Base-by-base conservation (phyloP, 345 rosid species). In the Eucalyptus cloeziana region DNA sequence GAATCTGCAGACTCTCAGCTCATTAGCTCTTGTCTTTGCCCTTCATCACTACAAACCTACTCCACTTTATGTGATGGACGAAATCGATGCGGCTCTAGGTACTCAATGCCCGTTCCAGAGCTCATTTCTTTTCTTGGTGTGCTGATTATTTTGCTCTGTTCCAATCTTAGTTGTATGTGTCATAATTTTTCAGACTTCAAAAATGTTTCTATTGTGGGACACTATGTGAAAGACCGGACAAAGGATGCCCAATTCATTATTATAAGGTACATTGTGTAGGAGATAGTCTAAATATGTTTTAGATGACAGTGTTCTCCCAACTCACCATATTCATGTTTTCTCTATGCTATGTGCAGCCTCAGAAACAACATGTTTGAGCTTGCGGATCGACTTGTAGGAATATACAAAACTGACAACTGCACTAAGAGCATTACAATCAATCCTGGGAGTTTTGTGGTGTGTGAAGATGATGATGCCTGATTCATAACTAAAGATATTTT, bases 11-110 rank as follows among this genome's bases (percentile, higher is more conserved):
- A 98, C 99, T 87, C 99, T 98, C 91, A 96, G 99, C 93, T 98
- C 99, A 54, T 90, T 98, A 88, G 99, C 99, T 89, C 97, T 98
- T 49, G 98, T 97, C 87, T 98, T 98, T 90, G 99, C 99, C 49
- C 99, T 98, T 88, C 99, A 98, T 93, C 99, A 97, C 92, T 98
- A 97, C 96, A 98, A 98, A 95, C 99, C 99, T 45, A 98, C 99
- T 5, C 99, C 99, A 1, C 98, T 98, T 33, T 98, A 98, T 89
- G 99, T 97, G 49, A 98, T 98, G 99, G 99, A 96, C 69, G 99
- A 97, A 93, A 98, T 97, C 12, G 99, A 98, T 58, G 99, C 99
- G 49, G 99, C 99, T 87, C 94, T 98, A 13, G 99, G 99, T 98
- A 51, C 54, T 58, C 64, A 31, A 30, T 49, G 24, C 31, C 51